Evolutionary conservation across 1,139 yeast genomes (phyloP), one percentile per base, ranked within the genome.

Genomic region (Sugiyamaella xylanicola): DNA sequence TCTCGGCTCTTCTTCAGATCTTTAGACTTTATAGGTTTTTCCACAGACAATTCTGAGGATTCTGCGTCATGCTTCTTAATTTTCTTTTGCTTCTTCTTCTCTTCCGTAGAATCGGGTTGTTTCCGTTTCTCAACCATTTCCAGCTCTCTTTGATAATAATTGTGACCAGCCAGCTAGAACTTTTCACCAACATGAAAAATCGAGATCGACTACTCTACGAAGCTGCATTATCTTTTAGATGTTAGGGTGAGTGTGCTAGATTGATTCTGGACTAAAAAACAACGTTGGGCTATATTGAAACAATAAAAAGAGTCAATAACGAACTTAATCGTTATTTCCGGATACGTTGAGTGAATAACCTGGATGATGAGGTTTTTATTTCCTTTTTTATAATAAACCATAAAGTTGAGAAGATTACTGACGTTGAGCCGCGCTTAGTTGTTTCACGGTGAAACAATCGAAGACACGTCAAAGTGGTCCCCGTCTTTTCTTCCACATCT

Each of bases 61-160:
- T n/a, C n/a, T n/a, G n/a, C n/a, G n/a, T 21, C 37, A 35, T 45
- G 42, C 42, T 47, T 32, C 16, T 51, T 39, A 11, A 13, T 21
- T 25, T 54, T 32, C 43, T 48, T 43, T 16, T 46, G 45, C 48
- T 53, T 52, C 47, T 44, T 45, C 27, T 44, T 42, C 37, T 48
- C 41, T 21, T 36, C 21, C 37, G 37, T 44, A 25, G 54, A 42
- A 41, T 47, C 40, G 17, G 43, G 19, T 27, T 29, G 44, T 55
- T 46, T 25, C 40, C 53, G 46, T 16, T 46, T 50, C 40, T 40
- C 53, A 42, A 46, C 52, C 55, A 42, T 50, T 45, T 41, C 32
- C 2, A 21, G 4, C 2, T 19, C n/a, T 4, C 15, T 20, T 21
- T 27, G 17, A 25, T 27, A 15, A 32, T 11, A 42, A n/a, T n/a